Conservation (phyloP, 2,329 filamentous ascomycete genomes). For the Fusarium cicatricum region DNA sequence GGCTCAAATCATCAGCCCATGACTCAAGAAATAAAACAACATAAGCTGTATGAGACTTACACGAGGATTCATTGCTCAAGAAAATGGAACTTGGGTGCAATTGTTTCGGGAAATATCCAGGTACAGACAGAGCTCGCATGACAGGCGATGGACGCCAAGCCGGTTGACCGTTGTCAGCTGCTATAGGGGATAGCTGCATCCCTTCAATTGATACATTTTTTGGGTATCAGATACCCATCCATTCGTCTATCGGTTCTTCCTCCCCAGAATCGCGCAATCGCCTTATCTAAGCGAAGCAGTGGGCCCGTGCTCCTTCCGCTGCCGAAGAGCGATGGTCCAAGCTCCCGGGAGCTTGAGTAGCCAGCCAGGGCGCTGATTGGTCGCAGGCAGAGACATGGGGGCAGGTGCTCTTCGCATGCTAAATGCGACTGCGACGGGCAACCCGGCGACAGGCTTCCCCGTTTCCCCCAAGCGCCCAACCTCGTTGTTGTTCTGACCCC, state of each 20-base stretch:
- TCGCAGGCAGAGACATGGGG: conserved; percentile 26
- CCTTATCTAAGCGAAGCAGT: conserved; percentile 24
- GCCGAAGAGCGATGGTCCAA: conserved; percentile 40
- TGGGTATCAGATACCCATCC: too few relatives aligned
- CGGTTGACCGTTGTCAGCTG: neutral
- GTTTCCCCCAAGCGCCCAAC: conserved; percentile 36
- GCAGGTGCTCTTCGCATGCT: conserved; percentile 25
- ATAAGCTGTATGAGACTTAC: conserved; percentile 19
- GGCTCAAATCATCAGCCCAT: conserved; percentile 8
- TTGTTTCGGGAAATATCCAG: neutral
- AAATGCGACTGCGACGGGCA: conserved; percentile 41
- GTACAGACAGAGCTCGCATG: conserved; percentile 1
- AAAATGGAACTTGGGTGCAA: neutral
- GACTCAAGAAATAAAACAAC: neutral
- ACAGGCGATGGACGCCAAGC: conserved; percentile 7
- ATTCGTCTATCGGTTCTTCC: neutral
- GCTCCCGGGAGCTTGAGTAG: conserved; percentile 43
- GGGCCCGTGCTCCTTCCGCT: conserved; percentile 35
- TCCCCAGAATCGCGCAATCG: conserved; percentile 19
- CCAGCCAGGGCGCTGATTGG: conserved; percentile 37
- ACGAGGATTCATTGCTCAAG: conserved; percentile 42
- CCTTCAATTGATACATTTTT: conserved; percentile 41
- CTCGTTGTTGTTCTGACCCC: conserved; percentile 35
- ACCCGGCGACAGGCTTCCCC: conserved; percentile 20
- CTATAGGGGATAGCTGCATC: conserved; percentile 30